Evolutionary conservation across 2,329 filamentous ascomycete species (phyloP).

Genomic region (Parafenestella ontariensis): DNA sequence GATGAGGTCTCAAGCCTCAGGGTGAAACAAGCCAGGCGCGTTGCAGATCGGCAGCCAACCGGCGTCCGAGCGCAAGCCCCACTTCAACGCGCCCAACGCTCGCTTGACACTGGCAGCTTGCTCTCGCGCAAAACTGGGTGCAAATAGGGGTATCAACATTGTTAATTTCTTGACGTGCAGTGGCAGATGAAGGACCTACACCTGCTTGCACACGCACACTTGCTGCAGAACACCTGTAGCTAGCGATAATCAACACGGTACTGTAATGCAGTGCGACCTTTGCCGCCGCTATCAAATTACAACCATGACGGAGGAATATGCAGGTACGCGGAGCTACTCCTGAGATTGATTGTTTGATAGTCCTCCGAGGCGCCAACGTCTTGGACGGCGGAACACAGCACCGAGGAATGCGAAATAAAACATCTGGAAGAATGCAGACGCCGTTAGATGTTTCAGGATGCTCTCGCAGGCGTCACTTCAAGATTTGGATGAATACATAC

Average conservation of each 20-base stretch:
- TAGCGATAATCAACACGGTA: slow-evolving; percentile 5
- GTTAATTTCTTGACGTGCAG: slow-evolving; percentile 5
- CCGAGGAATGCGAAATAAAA: not conserved
- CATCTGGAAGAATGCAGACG: not conserved
- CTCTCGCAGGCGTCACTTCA: not conserved
- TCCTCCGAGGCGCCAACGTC: not conserved
- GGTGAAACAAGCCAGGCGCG: slow-evolving; percentile 25
- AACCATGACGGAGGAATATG: slow-evolving; percentile 10
- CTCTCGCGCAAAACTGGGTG: not conserved
- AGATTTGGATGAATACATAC: not conserved
- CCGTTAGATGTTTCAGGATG: not conserved
- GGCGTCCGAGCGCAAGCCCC: slow-evolving; percentile 3
- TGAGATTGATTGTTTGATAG: slow-evolving; percentile 10
- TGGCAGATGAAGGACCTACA: slow-evolving; percentile 14
- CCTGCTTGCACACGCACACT: slow-evolving; percentile 5
- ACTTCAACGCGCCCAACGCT: not conserved
- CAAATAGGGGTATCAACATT: not conserved
- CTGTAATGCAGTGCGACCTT: slow-evolving; percentile 7
- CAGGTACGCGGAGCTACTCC: slow-evolving; percentile 33
- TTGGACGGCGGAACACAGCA: not conserved
- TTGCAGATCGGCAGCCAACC: slow-evolving; percentile 10
- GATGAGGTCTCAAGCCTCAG: slow-evolving; percentile 7
- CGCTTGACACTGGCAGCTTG: slow-evolving; percentile 8
- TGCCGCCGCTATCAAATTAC: slow-evolving; percentile 15
- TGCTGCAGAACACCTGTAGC: slow-evolving; percentile 4